phyloP scores from a whole-genome alignment of 371 early-diverging fungal genomes.

The Haplosporangium sp. region DNA sequence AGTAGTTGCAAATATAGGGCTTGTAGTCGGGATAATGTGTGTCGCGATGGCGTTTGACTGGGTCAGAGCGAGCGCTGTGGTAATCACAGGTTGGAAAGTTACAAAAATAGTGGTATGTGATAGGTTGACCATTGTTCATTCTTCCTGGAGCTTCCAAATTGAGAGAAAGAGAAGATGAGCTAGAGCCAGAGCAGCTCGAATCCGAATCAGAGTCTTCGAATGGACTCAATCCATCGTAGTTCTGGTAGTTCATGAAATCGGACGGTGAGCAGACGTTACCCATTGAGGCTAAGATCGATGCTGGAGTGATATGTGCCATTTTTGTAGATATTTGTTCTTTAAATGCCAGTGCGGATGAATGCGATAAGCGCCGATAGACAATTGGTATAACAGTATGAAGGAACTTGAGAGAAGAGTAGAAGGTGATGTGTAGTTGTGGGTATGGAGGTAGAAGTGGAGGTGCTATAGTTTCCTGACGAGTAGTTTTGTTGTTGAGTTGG shows the following conservation, averaged over 20 bases:
- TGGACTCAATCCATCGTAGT: constrained; percentile 23
- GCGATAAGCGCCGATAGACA: neutral
- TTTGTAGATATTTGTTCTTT: neutral
- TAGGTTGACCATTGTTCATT: constrained; percentile 21
- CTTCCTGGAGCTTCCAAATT: neutral
- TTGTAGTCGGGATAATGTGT: constrained; percentile 56
- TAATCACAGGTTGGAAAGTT: constrained; percentile 47
- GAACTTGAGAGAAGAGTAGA: neutral
- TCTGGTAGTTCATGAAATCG: constrained; percentile 28
- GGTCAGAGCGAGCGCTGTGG: constrained; percentile 53
- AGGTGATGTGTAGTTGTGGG: neutral
- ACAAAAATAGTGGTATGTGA: constrained; percentile 55
- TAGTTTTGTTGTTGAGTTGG: neutral
- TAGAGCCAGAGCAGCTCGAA: constrained; percentile 38
- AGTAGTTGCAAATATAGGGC: constrained; percentile 54
- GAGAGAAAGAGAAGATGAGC: constrained; percentile 28
- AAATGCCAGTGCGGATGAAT: neutral
- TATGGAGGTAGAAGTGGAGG: neutral
- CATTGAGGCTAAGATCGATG: constrained; percentile 53
- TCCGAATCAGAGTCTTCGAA: constrained; percentile 52
- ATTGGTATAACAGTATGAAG: neutral
- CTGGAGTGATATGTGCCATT: constrained; percentile 51
- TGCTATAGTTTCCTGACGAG: neutral
- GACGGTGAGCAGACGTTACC: constrained; percentile 17
- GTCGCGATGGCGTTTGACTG: constrained; percentile 55